Conservation (phyloP, 148 eudicot genomes). For the Nyssa sinensis region DNA sequence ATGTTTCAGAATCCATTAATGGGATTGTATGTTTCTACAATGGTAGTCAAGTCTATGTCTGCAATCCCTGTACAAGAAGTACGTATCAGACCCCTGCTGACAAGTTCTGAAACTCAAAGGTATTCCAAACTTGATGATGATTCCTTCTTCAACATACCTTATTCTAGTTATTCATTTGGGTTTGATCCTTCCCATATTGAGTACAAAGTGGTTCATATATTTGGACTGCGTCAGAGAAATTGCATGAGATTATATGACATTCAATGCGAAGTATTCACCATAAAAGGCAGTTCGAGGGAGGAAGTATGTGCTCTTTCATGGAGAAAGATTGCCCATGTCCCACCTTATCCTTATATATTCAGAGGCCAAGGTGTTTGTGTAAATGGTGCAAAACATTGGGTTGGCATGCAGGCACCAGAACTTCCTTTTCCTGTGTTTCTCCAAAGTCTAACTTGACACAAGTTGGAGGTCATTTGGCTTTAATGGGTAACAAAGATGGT, state of each 20-base stretch:
- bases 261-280: neutral
- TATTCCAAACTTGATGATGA: neutral
- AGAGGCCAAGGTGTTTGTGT: neutral
- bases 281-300: neutral
- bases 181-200: neutral
- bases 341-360: neutral
- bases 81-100: neutral
- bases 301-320: neutral
- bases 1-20: neutral
- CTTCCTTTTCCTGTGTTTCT: neutral
- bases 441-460: neutral
- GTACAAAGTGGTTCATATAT: neutral
- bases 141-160: neutral
- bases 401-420: neutral
- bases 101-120: neutral
- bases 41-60: neutral
- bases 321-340: neutral
- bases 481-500: neutral
- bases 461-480: neutral
- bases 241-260: neutral
- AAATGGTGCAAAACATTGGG: neutral
- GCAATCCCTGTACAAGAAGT: neutral
- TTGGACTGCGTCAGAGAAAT: neutral
- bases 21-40: neutral
- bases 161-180: neutral